Evolutionary conservation across 2,329 filamentous ascomycete species (phyloP).

Genomic region (Phialophora tarda): DNA sequence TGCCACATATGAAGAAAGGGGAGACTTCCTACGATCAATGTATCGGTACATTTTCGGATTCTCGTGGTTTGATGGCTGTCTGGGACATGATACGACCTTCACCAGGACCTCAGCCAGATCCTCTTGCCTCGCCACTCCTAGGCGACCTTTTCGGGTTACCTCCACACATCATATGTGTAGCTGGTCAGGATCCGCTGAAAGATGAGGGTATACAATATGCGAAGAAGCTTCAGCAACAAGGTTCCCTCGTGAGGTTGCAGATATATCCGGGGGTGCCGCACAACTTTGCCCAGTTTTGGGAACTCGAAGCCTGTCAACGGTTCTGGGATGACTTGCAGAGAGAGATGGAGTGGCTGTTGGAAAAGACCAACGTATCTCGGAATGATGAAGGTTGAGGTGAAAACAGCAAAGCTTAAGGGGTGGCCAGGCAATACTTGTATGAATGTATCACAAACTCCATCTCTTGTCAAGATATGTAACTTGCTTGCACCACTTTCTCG

Average conservation of each 20-base stretch:
- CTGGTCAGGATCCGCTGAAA: slow-evolving; percentile 57
- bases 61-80: slow-evolving; percentile 16
- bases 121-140: slow-evolving; percentile 17
- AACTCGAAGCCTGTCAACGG: slow-evolving; percentile 9
- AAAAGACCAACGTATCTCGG: too few species aligned
- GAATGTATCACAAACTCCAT: too few species aligned
- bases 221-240: slow-evolving; percentile 51
- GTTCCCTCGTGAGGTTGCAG: slow-evolving; percentile 50
- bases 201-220: slow-evolving; percentile 62
- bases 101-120: slow-evolving; percentile 4
- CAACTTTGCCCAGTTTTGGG: slow-evolving; percentile 27
- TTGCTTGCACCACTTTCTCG: too few species aligned
- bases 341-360: too few species aligned
- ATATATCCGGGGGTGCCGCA: slow-evolving; percentile 53
- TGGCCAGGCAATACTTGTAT: too few species aligned
- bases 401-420: too few species aligned
- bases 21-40: slow-evolving; percentile 11
- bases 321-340: slow-evolving; percentile 4
- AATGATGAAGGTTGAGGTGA: too few species aligned
- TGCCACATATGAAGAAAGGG: neutral
- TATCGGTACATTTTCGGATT: slow-evolving; percentile 3
- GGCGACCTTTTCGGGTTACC: slow-evolving; percentile 45
- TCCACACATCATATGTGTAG: slow-evolving; percentile 56
- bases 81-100: slow-evolving; percentile 23
- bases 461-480: too few species aligned